phyloP scores from a whole-genome alignment of 1,139 yeast genomes.

The Yamadazyma diospyri region DNA sequence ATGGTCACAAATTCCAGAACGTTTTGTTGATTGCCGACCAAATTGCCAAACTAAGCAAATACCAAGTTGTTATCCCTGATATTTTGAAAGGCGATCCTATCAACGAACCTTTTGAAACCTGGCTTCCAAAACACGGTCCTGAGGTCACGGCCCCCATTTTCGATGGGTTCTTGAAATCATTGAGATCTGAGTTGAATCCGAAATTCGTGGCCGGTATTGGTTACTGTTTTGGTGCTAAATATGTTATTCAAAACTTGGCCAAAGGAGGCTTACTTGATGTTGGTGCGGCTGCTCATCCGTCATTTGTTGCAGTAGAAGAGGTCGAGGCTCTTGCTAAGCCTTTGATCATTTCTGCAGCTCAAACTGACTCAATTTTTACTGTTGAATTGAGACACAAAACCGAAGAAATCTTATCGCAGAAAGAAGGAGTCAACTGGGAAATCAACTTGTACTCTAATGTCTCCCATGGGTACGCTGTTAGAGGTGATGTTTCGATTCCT shows the following conservation, averaged over 20 bases:
- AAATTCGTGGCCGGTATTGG: constrained; percentile 62
- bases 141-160: constrained; percentile 40
- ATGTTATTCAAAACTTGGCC: constrained; percentile 51
- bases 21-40: constrained; percentile 64
- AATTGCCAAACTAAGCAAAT: constrained; percentile 56
- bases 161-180: constrained; percentile 39
- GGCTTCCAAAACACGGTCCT: constrained; percentile 54
- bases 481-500: constrained; percentile 64
- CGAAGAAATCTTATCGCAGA: constrained; percentile 48
- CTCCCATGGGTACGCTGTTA: constrained; percentile 70
- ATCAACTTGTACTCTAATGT: constrained; percentile 60
- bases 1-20: constrained; percentile 59
- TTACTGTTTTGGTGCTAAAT: constrained; percentile 84
- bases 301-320: constrained; percentile 63
- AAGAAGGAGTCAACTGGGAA: constrained; percentile 49
- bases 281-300: constrained; percentile 81
- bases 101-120: constrained; percentile 25
- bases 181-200: constrained; percentile 46
- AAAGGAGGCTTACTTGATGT: constrained; percentile 48
- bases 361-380: constrained; percentile 60
- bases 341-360: constrained; percentile 68
- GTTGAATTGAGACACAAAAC: constrained; percentile 58
- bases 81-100: constrained; percentile 57
- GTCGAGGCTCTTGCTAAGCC: constrained; percentile 58
- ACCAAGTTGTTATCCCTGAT: constrained; percentile 71